Conservation (phyloP, 2,329 filamentous ascomycete species). For the Aureobasidium sp. region DNA sequence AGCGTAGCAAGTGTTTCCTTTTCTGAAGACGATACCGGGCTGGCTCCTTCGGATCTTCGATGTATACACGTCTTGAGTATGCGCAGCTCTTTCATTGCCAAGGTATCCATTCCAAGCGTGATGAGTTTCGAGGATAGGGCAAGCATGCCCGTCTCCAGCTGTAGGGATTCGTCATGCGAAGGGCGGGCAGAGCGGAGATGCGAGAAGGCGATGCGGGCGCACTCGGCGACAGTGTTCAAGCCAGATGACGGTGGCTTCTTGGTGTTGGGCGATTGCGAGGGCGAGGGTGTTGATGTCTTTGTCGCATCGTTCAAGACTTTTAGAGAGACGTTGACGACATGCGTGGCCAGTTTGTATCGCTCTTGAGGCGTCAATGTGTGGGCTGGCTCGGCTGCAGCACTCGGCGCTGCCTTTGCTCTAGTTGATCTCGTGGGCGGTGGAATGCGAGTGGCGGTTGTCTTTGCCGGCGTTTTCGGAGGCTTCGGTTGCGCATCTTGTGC, state of each 20-base stretch:
- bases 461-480: neutral
- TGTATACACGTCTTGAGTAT: conserved; percentile 40
- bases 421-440: neutral
- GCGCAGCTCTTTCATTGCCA: conserved; percentile 60
- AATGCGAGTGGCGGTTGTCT: neutral
- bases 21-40: conserved; percentile 16
- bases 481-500: neutral
- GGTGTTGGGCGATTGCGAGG: neutral
- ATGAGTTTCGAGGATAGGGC: conserved; percentile 59
- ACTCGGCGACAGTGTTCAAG: conserved; percentile 45
- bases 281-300: conserved; percentile 31
- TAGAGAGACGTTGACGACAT: conserved; percentile 61
- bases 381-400: conserved; percentile 18
- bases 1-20: conserved; percentile 49
- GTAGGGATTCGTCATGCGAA: conserved; percentile 37
- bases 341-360: conserved; percentile 58
- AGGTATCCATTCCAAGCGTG: conserved; percentile 53
- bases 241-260: neutral
- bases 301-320: conserved; percentile 60
- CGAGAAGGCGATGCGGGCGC: conserved; percentile 57
- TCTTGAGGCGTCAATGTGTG: conserved; percentile 46
- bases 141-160: conserved; percentile 66
- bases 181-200: conserved; percentile 53
- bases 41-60: neutral
- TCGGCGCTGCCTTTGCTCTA: neutral